Conservation (phyloP, 805 yeast genomes). For the Ogataea nonfermentans region DNA sequence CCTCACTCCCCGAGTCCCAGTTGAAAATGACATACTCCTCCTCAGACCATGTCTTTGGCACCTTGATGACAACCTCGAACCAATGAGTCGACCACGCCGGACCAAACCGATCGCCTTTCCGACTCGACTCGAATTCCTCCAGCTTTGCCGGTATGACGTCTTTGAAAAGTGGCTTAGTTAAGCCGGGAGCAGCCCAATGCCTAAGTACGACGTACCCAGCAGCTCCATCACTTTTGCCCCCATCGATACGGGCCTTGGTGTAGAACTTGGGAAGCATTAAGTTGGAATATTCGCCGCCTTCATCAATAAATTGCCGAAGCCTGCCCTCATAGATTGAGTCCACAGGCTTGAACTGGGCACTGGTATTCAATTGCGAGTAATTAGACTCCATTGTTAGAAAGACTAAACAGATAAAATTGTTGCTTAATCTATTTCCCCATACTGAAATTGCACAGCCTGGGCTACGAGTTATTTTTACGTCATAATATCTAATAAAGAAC, state of each 20-base stretch:
- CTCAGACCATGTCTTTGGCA: constrained; percentile 60
- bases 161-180: constrained; percentile 61
- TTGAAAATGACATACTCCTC: constrained; percentile 61
- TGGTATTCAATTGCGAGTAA: constrained; percentile 42
- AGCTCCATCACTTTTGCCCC: constrained; percentile 26
- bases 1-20: constrained; percentile 89
- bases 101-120: constrained; percentile 75
- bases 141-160: constrained; percentile 52
- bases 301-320: constrained; percentile 68
- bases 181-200: constrained; percentile 72
- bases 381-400: constrained; percentile 10
- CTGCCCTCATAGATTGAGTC: constrained; percentile 71
- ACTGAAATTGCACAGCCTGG: constrained; percentile 4
- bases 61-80: constrained; percentile 68
- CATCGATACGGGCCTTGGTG: constrained; percentile 56
- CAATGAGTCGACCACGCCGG: constrained; percentile 98
- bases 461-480: constrained; percentile 1
- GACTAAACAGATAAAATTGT: background rate
- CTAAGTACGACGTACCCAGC: constrained; percentile 52
- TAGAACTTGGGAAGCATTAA: constrained; percentile 82
- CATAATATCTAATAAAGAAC: constrained; percentile 2
- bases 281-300: constrained; percentile 68
- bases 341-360: constrained; percentile 73
- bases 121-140: constrained; percentile 52
- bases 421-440: constrained; percentile 6